Evolutionary conservation across 306 rosid genomes (phyloP).

Genomic region (Mucuna pruriens): DNA sequence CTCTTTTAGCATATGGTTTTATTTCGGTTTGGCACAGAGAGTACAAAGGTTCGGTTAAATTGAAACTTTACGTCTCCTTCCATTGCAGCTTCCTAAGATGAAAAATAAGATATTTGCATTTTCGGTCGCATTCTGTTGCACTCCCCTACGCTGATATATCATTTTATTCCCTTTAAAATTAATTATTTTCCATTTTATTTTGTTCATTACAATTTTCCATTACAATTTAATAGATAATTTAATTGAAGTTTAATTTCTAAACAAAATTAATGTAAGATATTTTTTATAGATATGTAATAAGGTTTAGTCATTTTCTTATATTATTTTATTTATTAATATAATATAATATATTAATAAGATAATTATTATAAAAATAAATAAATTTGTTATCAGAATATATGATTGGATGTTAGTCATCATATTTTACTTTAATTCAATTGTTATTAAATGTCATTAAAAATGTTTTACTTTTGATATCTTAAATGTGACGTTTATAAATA

Average conservation of each 20-base stretch:
- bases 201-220: too few relatives aligned
- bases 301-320: neutral
- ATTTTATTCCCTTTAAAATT: too few relatives aligned
- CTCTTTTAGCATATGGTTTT: conserved; percentile 6
- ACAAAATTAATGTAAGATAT: neutral
- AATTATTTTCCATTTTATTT: too few relatives aligned
- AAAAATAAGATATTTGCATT: neutral
- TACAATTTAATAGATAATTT: too few relatives aligned
- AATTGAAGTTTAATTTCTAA: neutral
- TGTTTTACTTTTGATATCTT: neutral
- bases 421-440: neutral
- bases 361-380: neutral
- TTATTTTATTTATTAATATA: neutral
- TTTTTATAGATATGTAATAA: neutral
- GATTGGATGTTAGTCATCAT: neutral
- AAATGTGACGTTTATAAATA: neutral
- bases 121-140: neutral
- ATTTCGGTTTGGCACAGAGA: neutral
- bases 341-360: neutral
- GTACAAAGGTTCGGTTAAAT: conserved; percentile 38
- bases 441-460: neutral
- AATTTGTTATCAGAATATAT: neutral
- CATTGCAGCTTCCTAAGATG: neutral
- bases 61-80: conserved; percentile 58
- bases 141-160: neutral